phyloP scores from a whole-genome alignment of 352 stramenopile genomes.

The Phytophthora macrochlamydospora region DNA sequence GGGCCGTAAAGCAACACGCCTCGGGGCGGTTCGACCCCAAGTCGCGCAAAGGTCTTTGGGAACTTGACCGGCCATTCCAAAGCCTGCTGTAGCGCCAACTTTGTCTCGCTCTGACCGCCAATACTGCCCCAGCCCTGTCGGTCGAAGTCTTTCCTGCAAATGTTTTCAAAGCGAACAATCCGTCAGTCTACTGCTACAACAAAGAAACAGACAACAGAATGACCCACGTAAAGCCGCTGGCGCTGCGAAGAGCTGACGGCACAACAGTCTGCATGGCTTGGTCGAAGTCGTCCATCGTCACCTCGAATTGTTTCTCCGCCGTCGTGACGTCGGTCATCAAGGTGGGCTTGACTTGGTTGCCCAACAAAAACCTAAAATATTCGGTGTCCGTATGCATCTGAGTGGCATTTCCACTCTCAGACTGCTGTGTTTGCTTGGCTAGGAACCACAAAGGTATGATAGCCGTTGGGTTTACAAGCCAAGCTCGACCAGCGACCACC shows the following conservation, averaged over 20 bases:
- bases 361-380: constrained; percentile 59
- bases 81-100: constrained; percentile 79
- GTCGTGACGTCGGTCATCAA: background rate
- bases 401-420: background rate
- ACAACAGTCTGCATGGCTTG: constrained; percentile 73
- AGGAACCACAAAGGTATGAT: constrained; percentile 83
- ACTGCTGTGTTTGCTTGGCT: constrained; percentile 28
- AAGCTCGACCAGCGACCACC: constrained; percentile 58
- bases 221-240: constrained; percentile 60
- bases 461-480: constrained; percentile 56
- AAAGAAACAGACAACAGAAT: background rate
- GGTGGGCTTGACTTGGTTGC: constrained; percentile 7
- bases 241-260: constrained; percentile 66
- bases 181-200: constrained; percentile 8
- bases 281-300: constrained; percentile 78
- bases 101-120: constrained; percentile 71
- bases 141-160: constrained; percentile 59
- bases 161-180: background rate
- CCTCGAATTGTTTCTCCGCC: constrained; percentile 41
- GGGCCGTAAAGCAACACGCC: constrained; percentile 91
- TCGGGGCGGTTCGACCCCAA: constrained; percentile 75
- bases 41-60: constrained; percentile 66
- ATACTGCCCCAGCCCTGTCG: constrained; percentile 76
- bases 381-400: constrained; percentile 2
- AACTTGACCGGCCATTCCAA: constrained; percentile 91